Base-by-base conservation (phyloP, 1,139 yeast genomes). In the Diutina scorzettiae region DNA sequence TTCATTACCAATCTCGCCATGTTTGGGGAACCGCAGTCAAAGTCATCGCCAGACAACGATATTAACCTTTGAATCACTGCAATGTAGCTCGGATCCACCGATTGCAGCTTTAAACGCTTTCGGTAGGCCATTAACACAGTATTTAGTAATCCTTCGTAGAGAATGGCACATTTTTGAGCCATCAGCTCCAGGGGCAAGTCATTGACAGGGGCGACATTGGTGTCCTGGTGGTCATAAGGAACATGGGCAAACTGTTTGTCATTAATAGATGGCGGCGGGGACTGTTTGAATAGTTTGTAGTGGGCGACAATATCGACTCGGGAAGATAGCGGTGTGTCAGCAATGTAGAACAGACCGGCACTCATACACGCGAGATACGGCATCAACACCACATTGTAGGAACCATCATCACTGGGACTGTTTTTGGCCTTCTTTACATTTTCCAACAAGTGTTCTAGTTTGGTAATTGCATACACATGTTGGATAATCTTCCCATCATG, bases 401-500 rank as follows among this genome's bases (percentile, higher is more conserved):
- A 8, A 4, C 12, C 24, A 16, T n/a, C 28, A 3, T 18, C 24
- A 3, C 5, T 17, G 27, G 27, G 18, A 5, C 5, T 12, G 11
- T 11, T 7, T 12, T 23, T 14, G 9, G 21, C 20, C 50, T 42
- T 30, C 34, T 46, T 18, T 19, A 47, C 47, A 47, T 41, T 29
- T 46, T 50, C 17, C 63, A 57, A 49, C 37, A 61, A 48, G 34
- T 47, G 40, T 24, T 60, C 54, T 33, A 66, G 50, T 50, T 69
- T 68, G 43, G 48, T 49, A 27, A 65, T 59, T 16, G 67, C 62
- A 46, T 68, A 69, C 44, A 61, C 57, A 51, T 64, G 69, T 49
- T 69, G 74, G 16, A 68, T 52, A 19, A 65, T 58, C 44, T 60
- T 61, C 23, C 65, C 62, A 44, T 64, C 70, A 25, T 59, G 52